phyloP scores from a whole-genome alignment of 768 basidiomycete genomes.

The Mycena chlorophos region DNA sequence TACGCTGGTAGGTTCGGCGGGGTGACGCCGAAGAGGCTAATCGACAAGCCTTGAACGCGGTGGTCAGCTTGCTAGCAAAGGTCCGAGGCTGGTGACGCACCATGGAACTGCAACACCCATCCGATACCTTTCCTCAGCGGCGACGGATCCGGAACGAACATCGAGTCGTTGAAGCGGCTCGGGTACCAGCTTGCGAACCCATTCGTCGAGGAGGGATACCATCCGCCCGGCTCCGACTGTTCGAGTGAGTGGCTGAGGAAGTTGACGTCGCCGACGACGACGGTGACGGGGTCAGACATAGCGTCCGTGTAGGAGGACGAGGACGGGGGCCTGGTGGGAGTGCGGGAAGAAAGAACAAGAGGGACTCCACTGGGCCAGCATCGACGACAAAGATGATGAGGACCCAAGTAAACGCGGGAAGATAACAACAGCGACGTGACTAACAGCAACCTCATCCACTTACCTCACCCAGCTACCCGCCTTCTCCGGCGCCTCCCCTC shows the following conservation, averaged over 20 bases:
- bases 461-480: too few relatives aligned
- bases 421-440: too few relatives aligned
- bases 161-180: constrained; percentile 6
- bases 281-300: constrained; percentile 10
- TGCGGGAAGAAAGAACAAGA: too few relatives aligned
- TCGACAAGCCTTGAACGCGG: not conserved
- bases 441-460: too few relatives aligned
- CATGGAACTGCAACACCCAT: not conserved
- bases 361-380: too few relatives aligned
- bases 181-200: not conserved
- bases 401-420: too few relatives aligned
- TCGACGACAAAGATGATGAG: too few relatives aligned
- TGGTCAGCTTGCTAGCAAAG: not conserved
- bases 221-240: constrained; percentile 1
- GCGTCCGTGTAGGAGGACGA: too few relatives aligned
- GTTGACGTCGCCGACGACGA: not conserved
- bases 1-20: not conserved
- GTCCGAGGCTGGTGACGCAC: not conserved
- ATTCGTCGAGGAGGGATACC: not conserved
- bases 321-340: too few relatives aligned
- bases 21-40: constrained; percentile 6
- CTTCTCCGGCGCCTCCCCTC: too few relatives aligned
- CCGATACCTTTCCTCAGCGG: not conserved
- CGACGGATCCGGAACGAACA: not conserved
- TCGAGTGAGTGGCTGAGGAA: not conserved